phyloP scores from a whole-genome alignment of 768 basidiomycete genomes.

The Lactarius evosmus region DNA sequence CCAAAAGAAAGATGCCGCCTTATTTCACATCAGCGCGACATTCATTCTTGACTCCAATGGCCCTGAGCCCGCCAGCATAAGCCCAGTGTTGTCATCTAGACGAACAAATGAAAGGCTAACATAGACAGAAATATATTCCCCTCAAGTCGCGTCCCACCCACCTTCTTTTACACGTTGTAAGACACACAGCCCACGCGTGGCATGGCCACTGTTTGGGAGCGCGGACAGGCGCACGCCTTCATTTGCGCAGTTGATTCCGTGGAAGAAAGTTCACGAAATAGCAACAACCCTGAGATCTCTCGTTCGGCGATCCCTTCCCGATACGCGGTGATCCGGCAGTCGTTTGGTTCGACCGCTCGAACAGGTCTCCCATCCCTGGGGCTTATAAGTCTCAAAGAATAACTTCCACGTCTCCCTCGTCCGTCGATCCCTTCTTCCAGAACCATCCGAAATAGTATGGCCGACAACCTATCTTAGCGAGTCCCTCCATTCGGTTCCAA shows the following conservation, averaged over 20 bases:
- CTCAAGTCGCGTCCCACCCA: background rate
- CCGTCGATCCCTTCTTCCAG: slow-evolving; percentile 33
- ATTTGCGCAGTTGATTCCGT: slow-evolving; percentile 28
- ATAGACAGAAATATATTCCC: background rate
- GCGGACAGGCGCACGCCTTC: slow-evolving; percentile 13
- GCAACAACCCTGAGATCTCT: slow-evolving; percentile 30
- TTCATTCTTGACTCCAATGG: slow-evolving; percentile 20
- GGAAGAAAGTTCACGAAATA: slow-evolving; percentile 23
- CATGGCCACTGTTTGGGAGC: slow-evolving; percentile 22
- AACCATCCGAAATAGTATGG: slow-evolving; percentile 33
- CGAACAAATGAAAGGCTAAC: slow-evolving; percentile 8
- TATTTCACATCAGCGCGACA: slow-evolving; percentile 22
- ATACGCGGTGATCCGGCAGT: slow-evolving; percentile 40
- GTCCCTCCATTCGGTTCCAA: slow-evolving; percentile 24
- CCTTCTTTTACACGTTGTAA: slow-evolving; percentile 19
- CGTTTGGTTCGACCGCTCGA: slow-evolving; percentile 30
- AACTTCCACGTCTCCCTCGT: slow-evolving; percentile 30
- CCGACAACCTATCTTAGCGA: slow-evolving; percentile 37
- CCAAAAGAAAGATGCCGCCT: slow-evolving; percentile 15
- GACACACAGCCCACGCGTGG: slow-evolving; percentile 23
- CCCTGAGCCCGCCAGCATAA: slow-evolving; percentile 10
- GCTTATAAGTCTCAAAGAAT: slow-evolving; percentile 33
- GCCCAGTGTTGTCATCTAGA: background rate
- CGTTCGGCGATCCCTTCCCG: slow-evolving; percentile 34
- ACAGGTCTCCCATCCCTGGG: slow-evolving; percentile 28